Conservation (phyloP, 768 basidiomycete species). For the Naganishia vishniacii region DNA sequence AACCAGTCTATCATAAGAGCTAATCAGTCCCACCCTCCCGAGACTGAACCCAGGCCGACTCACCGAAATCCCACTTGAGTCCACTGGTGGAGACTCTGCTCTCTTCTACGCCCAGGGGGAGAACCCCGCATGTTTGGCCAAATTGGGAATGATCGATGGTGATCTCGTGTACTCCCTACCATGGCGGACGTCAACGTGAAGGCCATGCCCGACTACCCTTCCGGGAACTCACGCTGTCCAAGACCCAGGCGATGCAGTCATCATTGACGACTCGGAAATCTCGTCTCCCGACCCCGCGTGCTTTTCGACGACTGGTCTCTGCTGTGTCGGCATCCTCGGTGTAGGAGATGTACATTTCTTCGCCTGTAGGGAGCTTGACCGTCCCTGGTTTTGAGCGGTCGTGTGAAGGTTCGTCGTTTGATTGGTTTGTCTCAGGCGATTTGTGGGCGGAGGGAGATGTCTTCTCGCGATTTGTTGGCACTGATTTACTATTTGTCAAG, state of each 20-base stretch:
- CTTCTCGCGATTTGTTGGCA: too few relatives aligned
- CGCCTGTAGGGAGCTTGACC: conserved; percentile 5
- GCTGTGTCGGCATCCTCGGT: not conserved
- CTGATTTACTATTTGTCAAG: too few relatives aligned
- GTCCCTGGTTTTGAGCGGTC: conserved; percentile 7
- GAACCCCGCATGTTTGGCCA: conserved; percentile 87
- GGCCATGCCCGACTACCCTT: too few relatives aligned
- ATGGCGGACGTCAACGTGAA: too few relatives aligned
- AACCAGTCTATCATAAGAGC: conserved; percentile 55
- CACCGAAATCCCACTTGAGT: conserved; percentile 82
- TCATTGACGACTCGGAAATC: conserved; percentile 75
- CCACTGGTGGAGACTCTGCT: conserved; percentile 76
- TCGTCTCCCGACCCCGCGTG: conserved; percentile 9
- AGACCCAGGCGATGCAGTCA: conserved; percentile 84
- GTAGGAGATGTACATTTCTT: conserved; percentile 14
- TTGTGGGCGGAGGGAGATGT: too few relatives aligned
- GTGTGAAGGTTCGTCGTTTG: not conserved
- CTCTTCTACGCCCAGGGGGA: conserved; percentile 77
- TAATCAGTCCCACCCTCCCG: not conserved
- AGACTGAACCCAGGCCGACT: not conserved
- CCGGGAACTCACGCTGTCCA: conserved; percentile 59
- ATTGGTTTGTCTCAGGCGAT: conserved; percentile 53
- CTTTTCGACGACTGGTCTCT: not conserved
- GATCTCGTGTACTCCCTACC: conserved; percentile 85
- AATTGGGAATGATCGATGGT: conserved; percentile 65